phyloP scores from a whole-genome alignment of 1,284 basidiomycete species.

The Marasmius tenuissimus region DNA sequence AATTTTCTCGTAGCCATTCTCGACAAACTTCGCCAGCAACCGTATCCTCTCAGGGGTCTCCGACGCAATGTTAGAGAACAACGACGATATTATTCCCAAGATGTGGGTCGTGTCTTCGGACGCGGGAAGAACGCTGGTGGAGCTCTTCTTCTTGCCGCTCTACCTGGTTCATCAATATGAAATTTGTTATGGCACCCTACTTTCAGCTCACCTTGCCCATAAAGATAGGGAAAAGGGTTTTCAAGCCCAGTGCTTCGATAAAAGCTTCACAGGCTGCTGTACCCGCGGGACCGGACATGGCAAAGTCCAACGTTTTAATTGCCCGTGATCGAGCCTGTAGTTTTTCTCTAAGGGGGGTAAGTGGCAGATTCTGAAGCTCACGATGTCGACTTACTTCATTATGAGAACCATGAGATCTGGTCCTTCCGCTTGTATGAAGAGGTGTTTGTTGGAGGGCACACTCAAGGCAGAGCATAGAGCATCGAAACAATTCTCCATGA shows the following conservation, averaged over 20 bases:
- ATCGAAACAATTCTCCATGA: conserved; percentile 97
- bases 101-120: conserved; percentile 88
- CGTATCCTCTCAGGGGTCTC: conserved; percentile 84
- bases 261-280: conserved; percentile 81
- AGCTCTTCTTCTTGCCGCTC: conserved; percentile 62
- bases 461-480: conserved; percentile 80
- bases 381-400: conserved; percentile 71
- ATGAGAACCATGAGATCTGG: conserved; percentile 96
- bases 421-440: conserved; percentile 89
- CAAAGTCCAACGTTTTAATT: conserved; percentile 91
- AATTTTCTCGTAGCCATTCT: conserved; percentile 87
- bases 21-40: conserved; percentile 91
- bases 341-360: conserved; percentile 64
- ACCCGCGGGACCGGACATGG: conserved; percentile 82
- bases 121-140: conserved; percentile 48
- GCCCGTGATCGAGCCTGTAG: conserved; percentile 76
- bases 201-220: conserved; percentile 81
- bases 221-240: conserved; percentile 85
- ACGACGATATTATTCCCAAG: conserved; percentile 84
- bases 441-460: conserved; percentile 75
- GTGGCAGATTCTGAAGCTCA: conserved; percentile 8
- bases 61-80: conserved; percentile 87
- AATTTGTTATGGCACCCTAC: neutral
- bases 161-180: conserved; percentile 20
- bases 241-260: conserved; percentile 85